Evolutionary conservation across 1,284 basidiomycete genomes (phyloP).

Genomic region (Flammula alnicola): DNA sequence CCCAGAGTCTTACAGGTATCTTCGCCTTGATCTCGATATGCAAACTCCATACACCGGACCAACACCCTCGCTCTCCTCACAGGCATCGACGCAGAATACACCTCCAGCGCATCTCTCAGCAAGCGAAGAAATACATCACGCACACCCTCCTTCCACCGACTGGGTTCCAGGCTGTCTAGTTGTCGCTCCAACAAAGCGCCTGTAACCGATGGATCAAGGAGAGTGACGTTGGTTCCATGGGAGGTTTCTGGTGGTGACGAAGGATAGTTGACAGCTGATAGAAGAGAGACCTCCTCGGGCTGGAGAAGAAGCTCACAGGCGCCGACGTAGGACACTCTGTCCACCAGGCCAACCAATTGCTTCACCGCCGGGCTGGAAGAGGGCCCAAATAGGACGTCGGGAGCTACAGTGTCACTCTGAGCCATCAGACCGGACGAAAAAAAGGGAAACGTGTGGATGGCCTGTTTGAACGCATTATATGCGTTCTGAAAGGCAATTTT

Average conservation of each 20-base stretch:
- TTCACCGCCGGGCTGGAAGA: slow-evolving; percentile 42
- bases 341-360: slow-evolving; percentile 62
- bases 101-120: slow-evolving; percentile 50
- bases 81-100: slow-evolving; percentile 55
- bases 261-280: slow-evolving; percentile 15
- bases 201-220: slow-evolving; percentile 34
- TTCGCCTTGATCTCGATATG: slow-evolving; percentile 47
- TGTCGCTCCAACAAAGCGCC: slow-evolving; percentile 69
- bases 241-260: slow-evolving; percentile 1
- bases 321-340: slow-evolving; percentile 67
- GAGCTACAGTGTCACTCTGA: slow-evolving; percentile 32
- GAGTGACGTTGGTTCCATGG: neutral
- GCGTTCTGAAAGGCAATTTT: slow-evolving; percentile 53
- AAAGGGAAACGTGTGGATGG: slow-evolving; percentile 60
- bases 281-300: slow-evolving; percentile 51
- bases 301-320: slow-evolving; percentile 64
- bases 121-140: slow-evolving; percentile 43
- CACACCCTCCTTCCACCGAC: slow-evolving; percentile 60
- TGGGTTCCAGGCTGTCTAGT: slow-evolving; percentile 53
- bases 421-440: slow-evolving; percentile 39
- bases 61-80: slow-evolving; percentile 58
- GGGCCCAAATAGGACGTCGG: slow-evolving; percentile 40
- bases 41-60: slow-evolving; percentile 53
- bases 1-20: slow-evolving; percentile 30
- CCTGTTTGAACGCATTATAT: slow-evolving; percentile 58